phyloP scores from a whole-genome alignment of 2,329 filamentous ascomycete species.

The Akanthomyces lecanii region DNA sequence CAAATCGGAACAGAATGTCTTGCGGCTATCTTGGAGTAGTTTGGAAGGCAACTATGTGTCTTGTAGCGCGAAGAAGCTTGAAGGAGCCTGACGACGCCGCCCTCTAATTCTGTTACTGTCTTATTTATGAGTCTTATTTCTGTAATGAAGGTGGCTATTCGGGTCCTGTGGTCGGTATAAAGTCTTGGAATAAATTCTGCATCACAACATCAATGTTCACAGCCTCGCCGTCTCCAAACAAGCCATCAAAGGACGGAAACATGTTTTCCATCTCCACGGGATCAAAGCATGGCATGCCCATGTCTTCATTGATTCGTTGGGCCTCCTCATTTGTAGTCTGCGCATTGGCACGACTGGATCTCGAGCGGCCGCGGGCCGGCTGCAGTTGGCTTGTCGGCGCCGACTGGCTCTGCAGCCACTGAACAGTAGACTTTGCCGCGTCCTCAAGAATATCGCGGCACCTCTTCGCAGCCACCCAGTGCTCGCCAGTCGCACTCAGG shows the following conservation, averaged over 20 bases:
- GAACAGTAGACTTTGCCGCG: constrained; percentile 29
- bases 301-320: not conserved
- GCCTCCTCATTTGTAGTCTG: not conserved
- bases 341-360: not conserved
- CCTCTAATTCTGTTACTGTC: too few species aligned
- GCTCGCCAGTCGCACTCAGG: constrained; percentile 47
- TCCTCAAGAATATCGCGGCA: constrained; percentile 43
- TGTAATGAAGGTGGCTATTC: not conserved
- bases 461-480: constrained; percentile 47
- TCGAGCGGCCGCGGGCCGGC: not conserved
- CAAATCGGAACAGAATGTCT: too few species aligned
- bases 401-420: constrained; percentile 24
- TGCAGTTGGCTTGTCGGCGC: not conserved
- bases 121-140: not conserved
- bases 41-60: too few species aligned
- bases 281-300: not conserved
- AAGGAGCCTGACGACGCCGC: too few species aligned
- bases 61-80: too few species aligned
- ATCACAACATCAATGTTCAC: constrained; percentile 32
- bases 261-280: not conserved
- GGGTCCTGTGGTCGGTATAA: constrained; percentile 27
- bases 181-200: constrained; percentile 33
- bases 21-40: too few species aligned
- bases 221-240: constrained; percentile 26
- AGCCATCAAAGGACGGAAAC: constrained; percentile 25